phyloP scores from a whole-genome alignment of 2,329 filamentous ascomycete species.

The Fusarium sp. region DNA sequence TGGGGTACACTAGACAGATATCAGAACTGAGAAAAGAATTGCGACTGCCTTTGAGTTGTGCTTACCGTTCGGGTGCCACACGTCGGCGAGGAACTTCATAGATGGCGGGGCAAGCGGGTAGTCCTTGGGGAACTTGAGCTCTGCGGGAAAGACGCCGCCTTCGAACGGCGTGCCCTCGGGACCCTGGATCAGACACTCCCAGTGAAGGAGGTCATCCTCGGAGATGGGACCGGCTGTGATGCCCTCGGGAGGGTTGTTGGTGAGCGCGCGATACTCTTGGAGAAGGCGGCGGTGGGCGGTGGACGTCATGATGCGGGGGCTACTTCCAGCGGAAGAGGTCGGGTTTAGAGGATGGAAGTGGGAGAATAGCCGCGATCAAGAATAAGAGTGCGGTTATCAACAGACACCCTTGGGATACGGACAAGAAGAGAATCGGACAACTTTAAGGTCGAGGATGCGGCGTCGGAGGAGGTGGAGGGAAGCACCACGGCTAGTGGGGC shows the following conservation, averaged over 20 bases:
- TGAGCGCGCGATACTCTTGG: slow-evolving; percentile 94
- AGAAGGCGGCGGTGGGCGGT: slow-evolving; percentile 84
- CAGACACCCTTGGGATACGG: not conserved
- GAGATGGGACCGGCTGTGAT: slow-evolving; percentile 93
- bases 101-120: slow-evolving; percentile 96
- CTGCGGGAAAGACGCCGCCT: slow-evolving; percentile 93
- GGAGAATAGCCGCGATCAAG: not conserved
- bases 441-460: not conserved
- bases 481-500: slow-evolving; percentile 28
- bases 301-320: slow-evolving; percentile 60
- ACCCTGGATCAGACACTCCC: slow-evolving; percentile 96
- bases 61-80: slow-evolving; percentile 96
- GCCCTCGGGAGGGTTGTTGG: slow-evolving; percentile 94
- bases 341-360: not conserved
- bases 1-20: slow-evolving; percentile 78
- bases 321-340: not conserved
- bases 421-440: not conserved
- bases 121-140: slow-evolving; percentile 94
- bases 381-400: not conserved
- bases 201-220: slow-evolving; percentile 95
- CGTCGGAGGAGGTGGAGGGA: slow-evolving; percentile 32
- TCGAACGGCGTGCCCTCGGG: slow-evolving; percentile 97
- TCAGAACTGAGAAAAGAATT: not conserved
- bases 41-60: not conserved
- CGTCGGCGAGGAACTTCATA: slow-evolving; percentile 93